Conservation (phyloP, 306 rosid species). For the Gastrolobium bilobum region DNA sequence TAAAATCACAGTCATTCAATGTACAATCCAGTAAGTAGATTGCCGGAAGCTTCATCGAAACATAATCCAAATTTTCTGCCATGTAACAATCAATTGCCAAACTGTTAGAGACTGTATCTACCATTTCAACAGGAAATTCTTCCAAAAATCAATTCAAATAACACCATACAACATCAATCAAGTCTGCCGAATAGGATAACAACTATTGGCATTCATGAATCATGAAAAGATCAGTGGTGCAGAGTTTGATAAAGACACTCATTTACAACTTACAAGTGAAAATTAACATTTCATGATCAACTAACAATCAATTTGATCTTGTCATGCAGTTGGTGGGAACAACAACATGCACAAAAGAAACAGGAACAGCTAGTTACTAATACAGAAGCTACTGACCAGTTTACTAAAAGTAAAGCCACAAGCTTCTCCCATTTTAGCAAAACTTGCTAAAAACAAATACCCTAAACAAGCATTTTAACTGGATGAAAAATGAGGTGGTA, state of each 20-base stretch:
- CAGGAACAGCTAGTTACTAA: slow-evolving; percentile 19
- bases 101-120: slow-evolving; percentile 32
- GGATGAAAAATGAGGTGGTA: slow-evolving; percentile 24
- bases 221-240: slow-evolving; percentile 21
- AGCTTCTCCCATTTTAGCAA: slow-evolving; percentile 12
- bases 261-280: slow-evolving; percentile 15
- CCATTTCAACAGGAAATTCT: slow-evolving; percentile 45
- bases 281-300: slow-evolving; percentile 17
- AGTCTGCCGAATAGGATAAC: slow-evolving; percentile 35
- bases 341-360: slow-evolving; percentile 1
- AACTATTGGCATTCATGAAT: slow-evolving; percentile 24
- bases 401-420: slow-evolving; percentile 24
- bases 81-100: slow-evolving; percentile 49
- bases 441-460: slow-evolving; percentile 21
- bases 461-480: slow-evolving; percentile 28
- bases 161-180: slow-evolving; percentile 39
- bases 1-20: slow-evolving; percentile 79
- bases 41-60: slow-evolving; percentile 66
- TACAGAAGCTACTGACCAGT: slow-evolving; percentile 24
- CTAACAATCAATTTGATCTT: slow-evolving; percentile 28
- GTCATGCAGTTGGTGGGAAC: slow-evolving; percentile 8
- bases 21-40: slow-evolving; percentile 93
- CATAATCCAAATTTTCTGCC: slow-evolving; percentile 62
- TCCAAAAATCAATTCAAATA: slow-evolving; percentile 29
- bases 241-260: slow-evolving; percentile 12